Conservation (phyloP, 345 rosid species). For the Alliaria petiolata region DNA sequence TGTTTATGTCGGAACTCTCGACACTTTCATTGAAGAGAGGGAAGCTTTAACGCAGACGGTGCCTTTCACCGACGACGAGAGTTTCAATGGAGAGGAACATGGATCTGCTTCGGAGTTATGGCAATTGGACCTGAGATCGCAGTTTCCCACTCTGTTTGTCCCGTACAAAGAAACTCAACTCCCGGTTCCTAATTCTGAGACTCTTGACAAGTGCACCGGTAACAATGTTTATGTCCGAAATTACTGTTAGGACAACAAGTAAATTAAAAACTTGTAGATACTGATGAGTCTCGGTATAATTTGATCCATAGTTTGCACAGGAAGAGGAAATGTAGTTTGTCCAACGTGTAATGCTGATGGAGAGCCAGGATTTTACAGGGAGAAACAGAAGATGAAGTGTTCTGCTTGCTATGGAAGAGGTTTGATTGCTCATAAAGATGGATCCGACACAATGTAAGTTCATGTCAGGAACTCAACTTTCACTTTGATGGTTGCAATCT, state of each 20-base stretch:
- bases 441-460: slow-evolving; percentile 81
- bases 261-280: neutral
- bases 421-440: slow-evolving; percentile 88
- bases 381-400: slow-evolving; percentile 68
- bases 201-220: slow-evolving; percentile 77
- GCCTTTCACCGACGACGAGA: slow-evolving; percentile 55
- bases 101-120: slow-evolving; percentile 61
- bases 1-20: slow-evolving; percentile 91
- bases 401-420: slow-evolving; percentile 81
- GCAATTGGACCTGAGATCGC: slow-evolving; percentile 75
- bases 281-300: slow-evolving; percentile 8
- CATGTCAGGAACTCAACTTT: slow-evolving; percentile 15
- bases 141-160: slow-evolving; percentile 76
- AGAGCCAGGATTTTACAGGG: slow-evolving; percentile 78
- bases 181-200: slow-evolving; percentile 66
- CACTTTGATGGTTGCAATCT: neutral
- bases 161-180: slow-evolving; percentile 57
- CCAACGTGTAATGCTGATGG: slow-evolving; percentile 67
- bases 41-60: slow-evolving; percentile 64
- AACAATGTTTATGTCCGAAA: neutral
- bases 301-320: slow-evolving; percentile 55
- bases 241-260: neutral
- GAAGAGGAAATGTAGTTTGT: slow-evolving; percentile 67
- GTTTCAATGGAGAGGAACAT: slow-evolving; percentile 46
- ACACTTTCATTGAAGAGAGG: slow-evolving; percentile 87